These are phyloP conservation scores for Fusarium chuoi DNA, from an alignment of 2,329 filamentous ascomycete genomes.

Conservation along the genomic window DNA sequence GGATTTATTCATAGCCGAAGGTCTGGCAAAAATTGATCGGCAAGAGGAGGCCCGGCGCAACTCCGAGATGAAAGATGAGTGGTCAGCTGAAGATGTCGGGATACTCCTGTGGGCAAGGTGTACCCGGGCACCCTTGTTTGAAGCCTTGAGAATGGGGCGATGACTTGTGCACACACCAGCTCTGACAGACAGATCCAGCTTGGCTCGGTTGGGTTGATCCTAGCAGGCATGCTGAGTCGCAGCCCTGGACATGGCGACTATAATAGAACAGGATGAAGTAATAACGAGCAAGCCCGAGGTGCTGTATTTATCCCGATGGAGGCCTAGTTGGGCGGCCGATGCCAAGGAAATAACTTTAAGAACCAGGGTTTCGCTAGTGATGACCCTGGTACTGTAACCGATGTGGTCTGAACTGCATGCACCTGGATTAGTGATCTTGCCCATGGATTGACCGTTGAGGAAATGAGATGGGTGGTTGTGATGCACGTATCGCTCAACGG, in stretches of 20 bases:
- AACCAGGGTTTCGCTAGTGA: conserved; percentile 34
- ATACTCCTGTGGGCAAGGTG: conserved; percentile 35
- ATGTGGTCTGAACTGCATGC: conserved; percentile 31
- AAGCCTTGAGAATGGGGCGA: conserved; percentile 22
- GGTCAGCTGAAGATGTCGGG: conserved; percentile 17
- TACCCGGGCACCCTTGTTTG: conserved; percentile 6
- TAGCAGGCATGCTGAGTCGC: conserved; percentile 43
- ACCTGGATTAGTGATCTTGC: conserved; percentile 41
- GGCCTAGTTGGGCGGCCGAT: conserved; percentile 29
- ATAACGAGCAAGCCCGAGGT: conserved; percentile 8
- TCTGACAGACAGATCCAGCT: conserved; percentile 34
- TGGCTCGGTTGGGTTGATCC: conserved; percentile 21
- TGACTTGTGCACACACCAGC: conserved; percentile 26
- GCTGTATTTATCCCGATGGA: not conserved
- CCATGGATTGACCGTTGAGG: conserved; percentile 21
- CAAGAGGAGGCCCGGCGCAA: conserved; percentile 29
- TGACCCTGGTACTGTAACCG: conserved; percentile 28
- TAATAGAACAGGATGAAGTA: conserved; percentile 36
- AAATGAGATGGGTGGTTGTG: conserved; percentile 13
- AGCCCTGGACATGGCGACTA: conserved; percentile 26
- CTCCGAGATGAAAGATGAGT: conserved; percentile 33
- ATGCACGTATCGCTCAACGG: conserved; percentile 35
- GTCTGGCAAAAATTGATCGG: conserved; percentile 25
- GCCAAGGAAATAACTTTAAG: conserved; percentile 31
- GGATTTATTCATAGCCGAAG: conserved; percentile 34